Percentiles rank a stretch among this genome's conserved stretches.
Evolutionary conservation across 805 yeast species (phyloP).

Genomic region (Hermanozyma aechmeae): DNA sequence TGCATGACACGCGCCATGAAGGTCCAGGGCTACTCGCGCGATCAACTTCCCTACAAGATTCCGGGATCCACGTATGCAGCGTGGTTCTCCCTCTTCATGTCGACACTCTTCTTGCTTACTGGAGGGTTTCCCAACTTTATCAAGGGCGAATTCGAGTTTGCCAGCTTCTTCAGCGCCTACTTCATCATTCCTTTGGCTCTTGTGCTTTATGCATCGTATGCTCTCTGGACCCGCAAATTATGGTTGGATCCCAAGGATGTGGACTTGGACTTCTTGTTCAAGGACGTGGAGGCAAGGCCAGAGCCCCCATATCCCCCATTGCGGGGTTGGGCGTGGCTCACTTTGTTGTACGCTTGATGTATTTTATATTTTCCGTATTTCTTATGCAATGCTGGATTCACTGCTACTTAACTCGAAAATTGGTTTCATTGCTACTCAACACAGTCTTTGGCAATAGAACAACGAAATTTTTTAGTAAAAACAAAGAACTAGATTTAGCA

Average conservation of each 20-base stretch:
- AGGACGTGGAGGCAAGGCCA: slow-evolving; percentile 20
- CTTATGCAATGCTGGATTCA: no score
- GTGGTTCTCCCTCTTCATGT: slow-evolving; percentile 19
- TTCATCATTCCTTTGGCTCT: slow-evolving; percentile 17
- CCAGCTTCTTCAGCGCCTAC: slow-evolving; percentile 14
- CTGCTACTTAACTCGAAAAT: no score
- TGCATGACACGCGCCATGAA: slow-evolving; percentile 24
- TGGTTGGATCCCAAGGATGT: slow-evolving; percentile 8
- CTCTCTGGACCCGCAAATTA: slow-evolving; percentile 18
- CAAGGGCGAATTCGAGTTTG: slow-evolving; percentile 16
- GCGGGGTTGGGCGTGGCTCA: no score
- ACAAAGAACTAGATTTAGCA: no score
- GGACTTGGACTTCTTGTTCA: slow-evolving; percentile 19
- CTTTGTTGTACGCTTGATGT: no score
- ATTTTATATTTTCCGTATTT: no score
- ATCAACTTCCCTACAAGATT: slow-evolving; percentile 21
- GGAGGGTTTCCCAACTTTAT: slow-evolving; percentile 28
- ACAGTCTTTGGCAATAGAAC: no score
- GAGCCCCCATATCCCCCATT: no score
- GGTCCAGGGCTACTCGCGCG: slow-evolving; percentile 28
- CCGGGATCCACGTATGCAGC: slow-evolving; percentile 17
- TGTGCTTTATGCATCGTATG: slow-evolving; percentile 17
- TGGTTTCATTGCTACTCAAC: no score
- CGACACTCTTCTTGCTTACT: slow-evolving; percentile 19
- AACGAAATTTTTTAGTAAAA: no score